phyloP scores from a whole-genome alignment of 108 stramenopile species.

The Discostella stelligeroides region DNA sequence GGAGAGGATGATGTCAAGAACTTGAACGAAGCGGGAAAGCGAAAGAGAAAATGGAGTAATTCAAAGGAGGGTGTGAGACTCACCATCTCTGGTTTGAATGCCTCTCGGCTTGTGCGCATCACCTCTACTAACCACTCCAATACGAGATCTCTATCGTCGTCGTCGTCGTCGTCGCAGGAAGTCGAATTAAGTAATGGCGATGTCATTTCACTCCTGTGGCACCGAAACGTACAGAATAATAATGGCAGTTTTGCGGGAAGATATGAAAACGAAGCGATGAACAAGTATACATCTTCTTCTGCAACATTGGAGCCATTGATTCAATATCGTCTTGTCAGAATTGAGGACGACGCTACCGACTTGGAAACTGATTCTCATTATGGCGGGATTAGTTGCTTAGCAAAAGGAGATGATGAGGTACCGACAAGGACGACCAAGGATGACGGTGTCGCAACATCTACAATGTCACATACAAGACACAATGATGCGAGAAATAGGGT shows the following conservation, averaged over 20 bases:
- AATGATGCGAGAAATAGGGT: not conserved
- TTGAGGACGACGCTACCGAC: no score
- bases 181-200: slow-evolving; percentile 21
- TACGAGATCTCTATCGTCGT: not conserved
- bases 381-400: no score
- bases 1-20: no score
- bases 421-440: not conserved
- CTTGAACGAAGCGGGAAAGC: not conserved
- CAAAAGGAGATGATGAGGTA: no score
- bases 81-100: slow-evolving; percentile 4
- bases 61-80: not conserved
- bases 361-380: no score
- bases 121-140: not conserved
- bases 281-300: not conserved
- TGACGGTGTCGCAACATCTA: no score
- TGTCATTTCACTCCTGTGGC: slow-evolving; percentile 22
- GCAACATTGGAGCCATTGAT: slow-evolving; percentile 16
- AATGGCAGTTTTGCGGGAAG: not conserved
- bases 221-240: not conserved
- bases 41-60: not conserved
- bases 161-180: not conserved
- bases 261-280: not conserved
- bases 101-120: slow-evolving; percentile 13
- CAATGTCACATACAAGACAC: no score
- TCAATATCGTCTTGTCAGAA: slow-evolving; percentile 17